These are phyloP conservation scores for Leptographium procerum DNA, from an alignment of 2,329 filamentous ascomycete species.

Conservation along the genomic window DNA sequence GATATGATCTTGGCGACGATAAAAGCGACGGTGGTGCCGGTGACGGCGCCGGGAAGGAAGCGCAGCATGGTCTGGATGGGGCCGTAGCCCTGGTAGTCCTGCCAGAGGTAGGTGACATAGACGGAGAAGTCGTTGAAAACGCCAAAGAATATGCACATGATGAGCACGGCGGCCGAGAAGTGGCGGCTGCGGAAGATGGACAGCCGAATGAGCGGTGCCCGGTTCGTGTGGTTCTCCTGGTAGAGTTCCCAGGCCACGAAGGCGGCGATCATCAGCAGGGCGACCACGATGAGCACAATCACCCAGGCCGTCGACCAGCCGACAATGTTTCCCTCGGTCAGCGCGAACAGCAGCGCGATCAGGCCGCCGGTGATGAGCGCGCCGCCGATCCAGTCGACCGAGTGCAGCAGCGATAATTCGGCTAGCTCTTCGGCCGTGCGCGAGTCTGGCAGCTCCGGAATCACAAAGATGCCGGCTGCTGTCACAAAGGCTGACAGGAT, in stretches of 20 bases:
- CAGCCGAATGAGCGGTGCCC: conserved; percentile 50
- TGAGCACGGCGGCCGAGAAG: conserved; percentile 51
- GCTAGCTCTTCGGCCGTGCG: background rate
- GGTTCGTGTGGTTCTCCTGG: conserved; percentile 32
- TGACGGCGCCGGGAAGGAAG: conserved; percentile 53
- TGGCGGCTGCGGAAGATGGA: conserved; percentile 45
- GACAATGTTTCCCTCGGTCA: conserved; percentile 58
- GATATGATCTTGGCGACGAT: conserved; percentile 43
- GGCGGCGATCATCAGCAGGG: conserved; percentile 38
- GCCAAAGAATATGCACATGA: conserved; percentile 56
- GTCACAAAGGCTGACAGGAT: conserved; percentile 47
- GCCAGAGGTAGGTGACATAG: conserved; percentile 58
- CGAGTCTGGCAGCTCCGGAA: conserved; percentile 29
- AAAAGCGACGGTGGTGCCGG: conserved; percentile 42
- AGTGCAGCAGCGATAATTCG: background rate
- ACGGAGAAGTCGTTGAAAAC: conserved; percentile 57
- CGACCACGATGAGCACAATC: conserved; percentile 43
- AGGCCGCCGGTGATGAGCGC: conserved; percentile 49
- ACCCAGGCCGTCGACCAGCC: conserved; percentile 55
- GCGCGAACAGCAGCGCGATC: conserved; percentile 49
- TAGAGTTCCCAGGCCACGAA: conserved; percentile 52
- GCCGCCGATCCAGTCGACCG: conserved; percentile 54
- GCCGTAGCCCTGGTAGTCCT: conserved; percentile 50
- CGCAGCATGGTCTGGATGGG: conserved; percentile 54
- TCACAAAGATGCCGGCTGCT: conserved; percentile 44